Percentiles rank a stretch among this genome's conserved stretches.
phyloP scores from a whole-genome alignment of 176 grass and related monocot species.

The Otatea glauca region DNA sequence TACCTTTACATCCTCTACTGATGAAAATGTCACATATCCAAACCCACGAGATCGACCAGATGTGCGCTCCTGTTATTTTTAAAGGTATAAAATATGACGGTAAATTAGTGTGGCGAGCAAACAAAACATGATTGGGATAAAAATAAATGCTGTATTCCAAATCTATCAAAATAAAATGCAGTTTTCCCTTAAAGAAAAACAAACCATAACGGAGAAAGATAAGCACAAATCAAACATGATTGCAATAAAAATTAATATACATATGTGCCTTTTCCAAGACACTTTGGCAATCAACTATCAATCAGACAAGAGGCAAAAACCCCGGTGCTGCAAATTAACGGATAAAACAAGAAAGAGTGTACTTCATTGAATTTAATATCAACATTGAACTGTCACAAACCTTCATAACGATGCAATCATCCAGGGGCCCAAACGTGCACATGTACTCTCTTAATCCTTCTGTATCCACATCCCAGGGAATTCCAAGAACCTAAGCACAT shows the following conservation, averaged over 20 bases:
- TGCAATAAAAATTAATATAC: constrained; percentile 1
- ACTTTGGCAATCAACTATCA: not conserved
- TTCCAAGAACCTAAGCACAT: constrained; percentile 69
- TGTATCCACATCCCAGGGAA: constrained; percentile 86
- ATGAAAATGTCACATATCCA: constrained; percentile 85
- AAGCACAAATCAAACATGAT: constrained; percentile 15
- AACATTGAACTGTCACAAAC: constrained; percentile 37
- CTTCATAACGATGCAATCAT: constrained; percentile 89
- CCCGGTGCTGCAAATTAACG: not conserved
- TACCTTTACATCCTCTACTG: constrained; percentile 77
- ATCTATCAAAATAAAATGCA: not conserved
- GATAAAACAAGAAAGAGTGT: not conserved
- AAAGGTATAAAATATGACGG: constrained; percentile 9
- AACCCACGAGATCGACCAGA: constrained; percentile 87
- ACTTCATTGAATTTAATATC: not conserved
- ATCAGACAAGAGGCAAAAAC: not conserved
- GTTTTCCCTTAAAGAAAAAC: not conserved
- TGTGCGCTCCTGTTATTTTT: constrained; percentile 61
- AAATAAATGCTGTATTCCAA: not conserved
- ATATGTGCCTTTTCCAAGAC: not conserved
- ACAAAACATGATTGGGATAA: constrained; percentile 18
- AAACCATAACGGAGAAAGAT: not conserved
- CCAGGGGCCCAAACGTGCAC: constrained; percentile 75
- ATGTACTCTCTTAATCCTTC: constrained; percentile 80
- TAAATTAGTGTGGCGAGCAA: not conserved